These are phyloP conservation scores for Mitragyna speciosa DNA, from an alignment of 257 asterid genomes.

Conservation along the genomic window DNA sequence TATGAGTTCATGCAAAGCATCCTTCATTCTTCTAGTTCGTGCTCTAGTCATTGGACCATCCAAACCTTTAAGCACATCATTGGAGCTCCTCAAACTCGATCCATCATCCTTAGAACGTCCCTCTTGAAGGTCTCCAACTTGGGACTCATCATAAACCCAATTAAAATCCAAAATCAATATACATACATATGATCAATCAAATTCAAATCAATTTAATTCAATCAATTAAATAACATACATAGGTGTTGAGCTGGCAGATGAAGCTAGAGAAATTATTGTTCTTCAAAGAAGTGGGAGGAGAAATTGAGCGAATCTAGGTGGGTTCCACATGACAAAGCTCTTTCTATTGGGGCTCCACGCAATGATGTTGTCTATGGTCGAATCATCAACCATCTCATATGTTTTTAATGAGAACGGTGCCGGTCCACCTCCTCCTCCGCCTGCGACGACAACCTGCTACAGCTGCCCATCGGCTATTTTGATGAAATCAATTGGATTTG, in stretches of 20 bases:
- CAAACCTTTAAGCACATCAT: too few species aligned
- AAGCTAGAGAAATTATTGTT: slow-evolving; percentile 93
- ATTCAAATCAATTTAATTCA: too few species aligned
- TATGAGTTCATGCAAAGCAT: too few species aligned
- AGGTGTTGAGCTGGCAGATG: slow-evolving; percentile 94
- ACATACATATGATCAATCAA: background rate
- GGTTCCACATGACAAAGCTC: slow-evolving; percentile 89
- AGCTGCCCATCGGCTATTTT: slow-evolving; percentile 7
- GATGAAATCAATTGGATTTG: background rate
- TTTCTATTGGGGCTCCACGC: slow-evolving; percentile 65
- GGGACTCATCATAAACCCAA: too few species aligned
- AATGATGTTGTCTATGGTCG: slow-evolving; percentile 65
- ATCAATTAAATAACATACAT: slow-evolving; percentile 36
- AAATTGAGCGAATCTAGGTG: slow-evolving; percentile 76
- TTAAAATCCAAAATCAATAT: background rate
- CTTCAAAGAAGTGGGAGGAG: slow-evolving; percentile 84
- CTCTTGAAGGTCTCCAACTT: too few species aligned
- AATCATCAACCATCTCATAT: slow-evolving; percentile 88
- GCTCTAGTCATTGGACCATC: too few species aligned
- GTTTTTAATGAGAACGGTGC: slow-evolving; percentile 84
- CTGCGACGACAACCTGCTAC: background rate
- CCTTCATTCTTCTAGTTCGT: too few species aligned
- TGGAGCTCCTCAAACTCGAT: too few species aligned
- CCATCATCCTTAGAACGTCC: too few species aligned
- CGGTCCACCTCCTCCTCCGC: slow-evolving; percentile 62